Conservation (phyloP, 768 basidiomycete species). For the Termitomyces sp. region DNA sequence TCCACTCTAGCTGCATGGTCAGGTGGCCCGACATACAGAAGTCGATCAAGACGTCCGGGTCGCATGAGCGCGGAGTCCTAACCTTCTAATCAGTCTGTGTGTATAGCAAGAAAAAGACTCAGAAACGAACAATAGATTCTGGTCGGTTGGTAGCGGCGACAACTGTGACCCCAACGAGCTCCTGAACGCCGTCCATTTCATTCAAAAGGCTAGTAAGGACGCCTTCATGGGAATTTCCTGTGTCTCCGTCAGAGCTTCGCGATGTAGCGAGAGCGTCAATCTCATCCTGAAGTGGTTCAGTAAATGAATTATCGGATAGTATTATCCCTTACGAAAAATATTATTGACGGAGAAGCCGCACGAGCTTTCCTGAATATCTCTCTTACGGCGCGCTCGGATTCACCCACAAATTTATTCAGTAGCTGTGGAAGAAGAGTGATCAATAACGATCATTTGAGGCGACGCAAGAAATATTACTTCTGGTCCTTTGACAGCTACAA, state of each 20-base stretch:
- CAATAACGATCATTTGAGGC: not conserved
- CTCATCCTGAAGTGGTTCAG: conserved; percentile 64
- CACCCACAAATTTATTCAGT: conserved; percentile 94
- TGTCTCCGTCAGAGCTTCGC: conserved; percentile 53
- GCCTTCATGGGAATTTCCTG: conserved; percentile 66
- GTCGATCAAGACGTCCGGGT: conserved; percentile 90
- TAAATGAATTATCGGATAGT: not conserved
- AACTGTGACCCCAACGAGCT: conserved; percentile 89
- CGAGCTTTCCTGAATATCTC: conserved; percentile 96
- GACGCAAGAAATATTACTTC: conserved; percentile 49
- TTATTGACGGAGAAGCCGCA: conserved; percentile 88
- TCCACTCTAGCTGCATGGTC: conserved; percentile 75
- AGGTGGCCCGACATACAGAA: conserved; percentile 92
- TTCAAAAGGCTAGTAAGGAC: conserved; percentile 91
- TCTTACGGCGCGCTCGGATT: conserved; percentile 91
- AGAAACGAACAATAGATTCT: conserved; percentile 69
- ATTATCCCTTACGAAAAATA: conserved; percentile 82
- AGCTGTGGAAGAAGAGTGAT: conserved; percentile 45
- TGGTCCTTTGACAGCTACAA: conserved; percentile 95
- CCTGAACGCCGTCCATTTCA: conserved; percentile 98
- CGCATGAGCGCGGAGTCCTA: conserved; percentile 95
- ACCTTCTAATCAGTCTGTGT: not conserved
- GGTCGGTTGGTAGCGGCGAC: conserved; percentile 96
- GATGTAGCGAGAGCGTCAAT: conserved; percentile 90
- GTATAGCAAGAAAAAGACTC: not conserved